Evolutionary conservation across 179 eudicot species (phyloP), one percentile per base, ranked within the genome.

Genomic region (Drosera spatulata): DNA sequence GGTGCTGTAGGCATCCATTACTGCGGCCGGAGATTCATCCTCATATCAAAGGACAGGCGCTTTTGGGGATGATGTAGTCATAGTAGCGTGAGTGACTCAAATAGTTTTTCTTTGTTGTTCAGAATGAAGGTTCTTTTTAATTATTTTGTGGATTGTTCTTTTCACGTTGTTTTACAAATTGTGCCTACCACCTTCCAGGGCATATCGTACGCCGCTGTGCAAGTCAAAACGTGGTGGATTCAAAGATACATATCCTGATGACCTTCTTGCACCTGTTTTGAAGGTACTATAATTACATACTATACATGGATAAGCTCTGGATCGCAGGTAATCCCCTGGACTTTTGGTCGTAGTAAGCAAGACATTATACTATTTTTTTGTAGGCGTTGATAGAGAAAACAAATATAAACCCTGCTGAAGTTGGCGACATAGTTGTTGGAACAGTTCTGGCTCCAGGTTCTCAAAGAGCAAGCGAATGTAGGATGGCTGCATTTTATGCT

Each of bases 401-500:
- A 71, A 89, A 89, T 74, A 52, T 93, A 60, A 84, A 89, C 64
- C 95, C 99, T 40, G 79, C 77, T 76, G 99, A 93, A 78, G 95
- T 93, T 66, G 96, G 95, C 61, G 98, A 91, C 62, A 89, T 91
- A 63, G 89, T 91, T 58, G 99, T 93, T 68, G 99, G 99, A 60
- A 75, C 86, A 55, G 96, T 93, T 13, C 65, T 93, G 68, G 96
- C 95, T 47, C 90, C 90, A 2, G 96, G 99, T 39, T 82, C 99
- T 61, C 90, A 84, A 65, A 79, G 99, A 69, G 99, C 99, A 49
- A 89, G 83, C 58, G 99, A 93, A 79, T 93, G 99, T 72, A 84
- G 93, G 74, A 89, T 84, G 95, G 99, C 99, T 56, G 91, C 99
- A 41, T 93, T 93, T 64, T 93, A 84, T 80, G 99, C 99, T 66